These are phyloP conservation scores for Arthromyces matolae DNA, from an alignment of 768 basidiomycete genomes.

Conservation along the genomic window DNA sequence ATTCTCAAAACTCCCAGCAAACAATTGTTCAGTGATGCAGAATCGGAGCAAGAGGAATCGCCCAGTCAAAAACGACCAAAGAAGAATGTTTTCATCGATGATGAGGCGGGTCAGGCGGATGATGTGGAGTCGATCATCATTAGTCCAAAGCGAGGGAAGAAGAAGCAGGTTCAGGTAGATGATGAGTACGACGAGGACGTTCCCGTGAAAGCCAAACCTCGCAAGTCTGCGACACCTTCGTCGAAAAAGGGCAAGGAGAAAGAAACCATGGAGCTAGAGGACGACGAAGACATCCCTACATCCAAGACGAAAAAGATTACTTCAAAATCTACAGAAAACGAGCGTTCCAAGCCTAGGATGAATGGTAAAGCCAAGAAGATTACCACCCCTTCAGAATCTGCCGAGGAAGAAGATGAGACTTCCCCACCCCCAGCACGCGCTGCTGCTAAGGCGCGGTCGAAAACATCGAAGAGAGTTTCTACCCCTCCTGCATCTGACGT, in stretches of 20 bases:
- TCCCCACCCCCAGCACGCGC: slow-evolving; percentile 2
- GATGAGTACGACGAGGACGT: slow-evolving; percentile 11
- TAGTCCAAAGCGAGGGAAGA: slow-evolving; percentile 1
- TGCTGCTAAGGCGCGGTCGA: slow-evolving; percentile 1
- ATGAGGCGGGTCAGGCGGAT: slow-evolving; percentile 9
- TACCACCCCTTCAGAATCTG: slow-evolving; percentile 3
- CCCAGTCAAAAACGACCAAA: slow-evolving; percentile 3
- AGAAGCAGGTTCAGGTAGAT: not conserved
- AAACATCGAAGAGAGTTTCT: not conserved
- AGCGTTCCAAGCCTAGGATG: slow-evolving; percentile 9
- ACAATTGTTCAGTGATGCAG: slow-evolving; percentile 10
- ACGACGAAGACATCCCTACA: slow-evolving; percentile 15
- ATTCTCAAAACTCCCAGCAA: slow-evolving; percentile 14
- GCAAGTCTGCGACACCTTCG: slow-evolving; percentile 1
- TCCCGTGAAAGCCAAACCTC: not conserved
- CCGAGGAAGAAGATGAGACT: slow-evolving; percentile 12
- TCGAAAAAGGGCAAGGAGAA: slow-evolving; percentile 13
- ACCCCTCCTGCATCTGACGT: slow-evolving; percentile 9
- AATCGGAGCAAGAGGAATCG: not conserved
- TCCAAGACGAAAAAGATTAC: slow-evolving; percentile 14
- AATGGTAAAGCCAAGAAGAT: slow-evolving; percentile 7
- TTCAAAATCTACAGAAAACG: slow-evolving; percentile 12
- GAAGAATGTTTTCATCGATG: slow-evolving; percentile 2
- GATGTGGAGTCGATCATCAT: slow-evolving; percentile 10
- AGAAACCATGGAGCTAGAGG: slow-evolving; percentile 14